Evolutionary conservation across 1,284 basidiomycete genomes (phyloP).

Genomic region (Ceratobasidium sp.): DNA sequence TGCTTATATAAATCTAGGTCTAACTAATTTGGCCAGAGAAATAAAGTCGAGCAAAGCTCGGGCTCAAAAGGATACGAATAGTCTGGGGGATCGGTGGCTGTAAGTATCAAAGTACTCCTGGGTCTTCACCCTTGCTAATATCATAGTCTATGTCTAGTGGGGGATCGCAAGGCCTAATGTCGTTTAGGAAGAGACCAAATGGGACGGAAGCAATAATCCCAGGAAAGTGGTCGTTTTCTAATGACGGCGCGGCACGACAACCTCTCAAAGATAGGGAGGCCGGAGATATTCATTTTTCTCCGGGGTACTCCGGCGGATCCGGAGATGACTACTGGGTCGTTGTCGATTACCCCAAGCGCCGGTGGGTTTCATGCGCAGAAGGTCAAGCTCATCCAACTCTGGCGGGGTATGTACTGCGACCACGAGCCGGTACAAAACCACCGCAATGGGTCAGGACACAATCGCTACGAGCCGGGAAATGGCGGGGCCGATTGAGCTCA

Average conservation of each 20-base stretch:
- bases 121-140: too few species aligned
- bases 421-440: not conserved
- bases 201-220: not conserved
- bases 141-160: not conserved
- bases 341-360: not conserved
- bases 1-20: too few species aligned
- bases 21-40: not conserved
- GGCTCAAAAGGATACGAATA: too few species aligned
- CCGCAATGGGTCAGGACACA: not conserved
- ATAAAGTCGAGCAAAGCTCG: not conserved
- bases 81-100: too few species aligned
- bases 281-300: not conserved
- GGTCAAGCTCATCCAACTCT: not conserved
- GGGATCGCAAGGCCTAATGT: not conserved
- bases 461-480: not conserved
- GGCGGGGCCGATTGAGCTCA: not conserved
- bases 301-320: not conserved
- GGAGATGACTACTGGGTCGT: not conserved
- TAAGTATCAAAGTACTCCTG: too few species aligned
- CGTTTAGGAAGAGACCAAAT: conserved; percentile 1
- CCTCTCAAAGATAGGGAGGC: not conserved
- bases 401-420: not conserved
- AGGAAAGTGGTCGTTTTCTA: conserved; percentile 1
- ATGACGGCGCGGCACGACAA: not conserved
- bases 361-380: not conserved